Percentiles rank a stretch among this genome's conserved stretches.
phyloP scores from a whole-genome alignment of 441 rosid genomes.

The Daphne laureola region DNA sequence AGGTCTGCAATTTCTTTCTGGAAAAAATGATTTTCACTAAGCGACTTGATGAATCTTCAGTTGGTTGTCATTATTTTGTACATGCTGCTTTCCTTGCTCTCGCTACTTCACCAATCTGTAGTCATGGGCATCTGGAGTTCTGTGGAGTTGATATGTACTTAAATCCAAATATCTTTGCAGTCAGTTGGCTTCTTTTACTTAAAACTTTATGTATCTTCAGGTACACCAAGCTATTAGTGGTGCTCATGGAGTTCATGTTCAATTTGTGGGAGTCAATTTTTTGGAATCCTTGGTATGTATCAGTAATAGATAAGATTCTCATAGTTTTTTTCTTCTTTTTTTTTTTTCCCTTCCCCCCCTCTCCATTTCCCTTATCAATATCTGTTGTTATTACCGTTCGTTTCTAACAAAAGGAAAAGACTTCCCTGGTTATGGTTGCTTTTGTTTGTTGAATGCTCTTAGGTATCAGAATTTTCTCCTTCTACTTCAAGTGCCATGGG shows the following conservation, averaged over 20 bases:
- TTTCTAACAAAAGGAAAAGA: too few species aligned
- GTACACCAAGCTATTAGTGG: conserved; percentile 81
- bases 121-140: not conserved
- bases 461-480: conserved; percentile 97
- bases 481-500: conserved; percentile 94
- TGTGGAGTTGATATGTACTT: conserved; percentile 4
- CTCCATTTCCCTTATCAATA: too few species aligned
- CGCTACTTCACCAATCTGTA: too few species aligned
- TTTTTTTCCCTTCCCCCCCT: conserved; percentile 5
- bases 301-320: conserved; percentile 13
- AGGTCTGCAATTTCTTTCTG: too few species aligned
- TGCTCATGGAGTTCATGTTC: conserved; percentile 66
- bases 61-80: too few species aligned
- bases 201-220: conserved; percentile 36
- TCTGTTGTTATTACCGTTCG: too few species aligned
- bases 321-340: conserved; percentile 14
- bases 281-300: conserved; percentile 78
- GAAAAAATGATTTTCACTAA: too few species aligned
- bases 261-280: conserved; percentile 75
- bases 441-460: conserved; percentile 20
- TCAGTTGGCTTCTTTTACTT: conserved; percentile 18
- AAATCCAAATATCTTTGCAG: conserved; percentile 6
- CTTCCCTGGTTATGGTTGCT: conserved; percentile 10
- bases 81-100: too few species aligned
- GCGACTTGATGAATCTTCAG: too few species aligned